A percentile compares a stretch with the other conserved stretches of the same genome.
phyloP scores from a whole-genome alignment of 2,329 filamentous ascomycete genomes.

The Claviceps citrina region DNA sequence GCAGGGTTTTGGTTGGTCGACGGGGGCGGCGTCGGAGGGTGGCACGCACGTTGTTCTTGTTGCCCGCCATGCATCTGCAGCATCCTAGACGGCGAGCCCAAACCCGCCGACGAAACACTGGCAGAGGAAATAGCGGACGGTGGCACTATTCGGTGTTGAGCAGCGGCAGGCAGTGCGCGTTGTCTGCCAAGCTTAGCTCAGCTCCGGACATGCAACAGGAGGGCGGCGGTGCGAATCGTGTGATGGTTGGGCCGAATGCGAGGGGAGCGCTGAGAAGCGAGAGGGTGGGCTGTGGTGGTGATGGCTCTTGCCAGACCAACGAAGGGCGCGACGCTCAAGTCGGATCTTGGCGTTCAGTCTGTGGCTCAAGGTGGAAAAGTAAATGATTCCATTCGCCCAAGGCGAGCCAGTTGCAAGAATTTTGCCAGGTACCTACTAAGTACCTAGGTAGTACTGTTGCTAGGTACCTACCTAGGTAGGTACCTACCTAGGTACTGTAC shows the following conservation, averaged over 20 bases:
- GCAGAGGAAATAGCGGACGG: slow-evolving; percentile 10
- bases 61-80: slow-evolving; percentile 28
- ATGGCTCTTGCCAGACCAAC: not conserved
- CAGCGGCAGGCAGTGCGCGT: not conserved
- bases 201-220: not conserved
- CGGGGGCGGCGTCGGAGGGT: not conserved
- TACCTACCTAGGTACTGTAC: too few species aligned
- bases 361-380: not conserved
- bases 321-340: too few species aligned
- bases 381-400: too few species aligned
- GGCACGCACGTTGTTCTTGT: slow-evolving; percentile 24
- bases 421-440: too few species aligned
- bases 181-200: slow-evolving; percentile 2
- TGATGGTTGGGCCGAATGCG: not conserved
- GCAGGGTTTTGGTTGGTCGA: slow-evolving; percentile 2
- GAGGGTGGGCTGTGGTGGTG: not conserved
- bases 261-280: not conserved
- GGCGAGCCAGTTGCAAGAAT: not conserved
- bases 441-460: too few species aligned
- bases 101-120: slow-evolving; percentile 5
- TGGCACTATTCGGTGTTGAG: slow-evolving; percentile 1
- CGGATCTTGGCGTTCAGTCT: not conserved
- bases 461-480: too few species aligned
- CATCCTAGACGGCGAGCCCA: slow-evolving; percentile 23
- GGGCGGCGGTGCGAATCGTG: not conserved